Evolutionary conservation across 2,329 filamentous ascomycete species (phyloP).

Genomic region (Arthrobotrys iridis): DNA sequence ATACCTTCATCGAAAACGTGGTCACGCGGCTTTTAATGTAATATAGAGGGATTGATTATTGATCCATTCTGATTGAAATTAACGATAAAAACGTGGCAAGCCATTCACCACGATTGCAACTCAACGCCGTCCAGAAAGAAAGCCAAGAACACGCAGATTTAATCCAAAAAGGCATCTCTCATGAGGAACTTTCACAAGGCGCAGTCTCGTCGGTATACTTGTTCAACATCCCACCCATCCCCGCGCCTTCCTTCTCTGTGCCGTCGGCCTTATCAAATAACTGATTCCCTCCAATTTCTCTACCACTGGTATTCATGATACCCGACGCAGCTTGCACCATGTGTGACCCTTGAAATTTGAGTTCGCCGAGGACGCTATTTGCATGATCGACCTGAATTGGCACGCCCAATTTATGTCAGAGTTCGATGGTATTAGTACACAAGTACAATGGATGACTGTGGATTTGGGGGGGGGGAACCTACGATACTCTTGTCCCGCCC

Average conservation of each 20-base stretch:
- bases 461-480: neutral
- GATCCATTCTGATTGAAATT: neutral
- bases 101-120: neutral
- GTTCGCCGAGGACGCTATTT: slow-evolving; percentile 14
- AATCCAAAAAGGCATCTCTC: neutral
- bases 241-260: slow-evolving; percentile 18
- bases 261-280: slow-evolving; percentile 24
- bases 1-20: neutral
- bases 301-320: neutral
- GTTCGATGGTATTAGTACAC: too few relatives aligned
- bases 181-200: slow-evolving; percentile 21
- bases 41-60: neutral
- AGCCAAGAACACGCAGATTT: neutral
- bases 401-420: neutral
- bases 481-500: slow-evolving; percentile 27
- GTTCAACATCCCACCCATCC: slow-evolving; percentile 17
- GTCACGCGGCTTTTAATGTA: neutral
- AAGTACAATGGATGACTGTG: neutral
- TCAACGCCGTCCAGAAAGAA: neutral
- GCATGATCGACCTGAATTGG: slow-evolving; percentile 11
- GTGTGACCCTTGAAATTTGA: slow-evolving; percentile 9
- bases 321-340: neutral
- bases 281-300: slow-evolving; percentile 9
- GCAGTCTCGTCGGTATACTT: slow-evolving; percentile 26
- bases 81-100: neutral